These are phyloP conservation scores for Gillenia trifoliata DNA, from an alignment of 306 rosid genomes.

Conservation along the genomic window DNA sequence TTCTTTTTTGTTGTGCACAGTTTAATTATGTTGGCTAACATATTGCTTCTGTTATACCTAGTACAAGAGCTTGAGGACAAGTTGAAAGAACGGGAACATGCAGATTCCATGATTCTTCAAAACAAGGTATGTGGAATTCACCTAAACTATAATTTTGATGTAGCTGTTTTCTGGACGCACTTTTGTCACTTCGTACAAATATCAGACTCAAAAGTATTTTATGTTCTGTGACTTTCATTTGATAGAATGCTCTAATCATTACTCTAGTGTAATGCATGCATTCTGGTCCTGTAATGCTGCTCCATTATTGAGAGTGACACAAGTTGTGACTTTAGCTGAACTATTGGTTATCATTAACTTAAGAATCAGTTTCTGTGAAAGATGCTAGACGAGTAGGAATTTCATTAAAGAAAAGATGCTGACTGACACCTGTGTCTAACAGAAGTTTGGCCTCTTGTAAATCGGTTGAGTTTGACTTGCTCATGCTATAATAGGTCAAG, in stretches of 20 bases:
- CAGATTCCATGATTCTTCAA: conserved; percentile 17
- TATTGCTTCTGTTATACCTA: background rate
- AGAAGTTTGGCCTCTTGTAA: background rate
- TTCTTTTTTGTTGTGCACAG: background rate
- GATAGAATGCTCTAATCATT: background rate
- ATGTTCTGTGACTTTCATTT: background rate
- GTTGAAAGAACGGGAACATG: conserved; percentile 4
- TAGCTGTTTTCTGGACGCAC: background rate
- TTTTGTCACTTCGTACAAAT: background rate
- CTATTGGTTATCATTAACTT: background rate
- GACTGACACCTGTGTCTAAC: background rate
- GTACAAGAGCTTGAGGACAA: conserved; percentile 21
- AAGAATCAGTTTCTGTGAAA: background rate
- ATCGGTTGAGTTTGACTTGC: background rate
- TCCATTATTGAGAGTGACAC: background rate
- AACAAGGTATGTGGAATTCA: conserved; percentile 16
- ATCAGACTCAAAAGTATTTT: background rate
- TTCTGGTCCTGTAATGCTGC: background rate
- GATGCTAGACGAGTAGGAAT: background rate
- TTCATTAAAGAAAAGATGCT: background rate
- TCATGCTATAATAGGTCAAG: conserved; percentile 11
- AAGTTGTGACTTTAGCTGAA: background rate
- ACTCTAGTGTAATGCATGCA: background rate
- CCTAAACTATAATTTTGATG: background rate
- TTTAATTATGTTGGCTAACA: conserved; percentile 2